Evolutionary conservation across 2,329 filamentous ascomycete species (phyloP), one percentile per base, ranked within the genome.

Genomic region (Pseudogymnoascus sp.): DNA sequence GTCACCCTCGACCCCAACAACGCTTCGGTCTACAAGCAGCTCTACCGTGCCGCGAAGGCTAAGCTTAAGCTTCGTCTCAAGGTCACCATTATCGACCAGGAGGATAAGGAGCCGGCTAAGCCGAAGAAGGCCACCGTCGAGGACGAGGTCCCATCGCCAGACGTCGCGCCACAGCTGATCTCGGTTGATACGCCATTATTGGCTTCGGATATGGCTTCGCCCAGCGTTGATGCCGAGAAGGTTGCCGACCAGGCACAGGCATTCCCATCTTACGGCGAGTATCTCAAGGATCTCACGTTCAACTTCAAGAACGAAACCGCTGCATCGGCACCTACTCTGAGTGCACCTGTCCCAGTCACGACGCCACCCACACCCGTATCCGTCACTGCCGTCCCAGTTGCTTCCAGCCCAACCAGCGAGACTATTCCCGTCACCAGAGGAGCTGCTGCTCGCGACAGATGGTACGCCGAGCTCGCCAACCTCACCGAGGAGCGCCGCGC

Each of bases 1-100:
- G 84, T 97, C 68, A 81, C 84, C 50, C 87, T 99, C 65, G 89
- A 96, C 75, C 80, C 86, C 66, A 81, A 82, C 74, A 96, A 96
- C 73, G 78, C 84, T 8, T 82, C 90, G 53, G 90, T 96, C 72
- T 99, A 96, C 82, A 97, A 97, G 81, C 95, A 97, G 75, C 87
- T 99, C 44, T 93, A 95, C 75, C 89, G 95, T 71, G 95, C 95
- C 69, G 95, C 95, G 68, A 99, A 97, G 81, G 95, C 95, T 38
- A 99, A 99, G 83, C 87, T 93, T 68, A 99, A 97, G 87, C 87
- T 99, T 70, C 93, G 95, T 77, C 84, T 99, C 65, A 90, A 87
- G 69, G 88, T 90, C 38, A 87, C 84, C 15, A 71, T 82, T 35
- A 74, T 72, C 65, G 68, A 74, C 15, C 74, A 77, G 63, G 72